These are phyloP conservation scores for Fusarium ramigenum DNA, from an alignment of 2,329 filamentous ascomycete species.

Conservation along the genomic window DNA sequence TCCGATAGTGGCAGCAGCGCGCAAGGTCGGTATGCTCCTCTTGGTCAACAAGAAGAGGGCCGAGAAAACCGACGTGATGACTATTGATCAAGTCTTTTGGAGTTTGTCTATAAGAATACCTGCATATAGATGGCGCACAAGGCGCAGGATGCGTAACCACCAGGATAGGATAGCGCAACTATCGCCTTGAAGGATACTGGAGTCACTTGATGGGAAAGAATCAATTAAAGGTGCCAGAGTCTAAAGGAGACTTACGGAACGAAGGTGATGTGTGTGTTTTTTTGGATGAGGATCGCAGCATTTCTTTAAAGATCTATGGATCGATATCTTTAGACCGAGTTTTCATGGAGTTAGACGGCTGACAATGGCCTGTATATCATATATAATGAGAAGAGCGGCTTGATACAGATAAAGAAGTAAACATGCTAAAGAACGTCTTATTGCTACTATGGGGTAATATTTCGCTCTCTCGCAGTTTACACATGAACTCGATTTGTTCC, in stretches of 20 bases:
- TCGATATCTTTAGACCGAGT: slow-evolving; percentile 34
- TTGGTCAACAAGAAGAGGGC: slow-evolving; percentile 54
- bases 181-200: slow-evolving; percentile 14
- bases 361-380: slow-evolving; percentile 22
- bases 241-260: slow-evolving; percentile 17
- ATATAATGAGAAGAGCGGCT: slow-evolving; percentile 23
- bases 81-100: slow-evolving; percentile 36
- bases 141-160: slow-evolving; percentile 24
- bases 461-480: neutral
- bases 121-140: slow-evolving; percentile 53
- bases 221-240: neutral
- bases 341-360: slow-evolving; percentile 30
- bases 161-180: slow-evolving; percentile 25
- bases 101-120: slow-evolving; percentile 42
- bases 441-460: neutral
- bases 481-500: neutral
- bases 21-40: slow-evolving; percentile 54
- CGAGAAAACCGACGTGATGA: slow-evolving; percentile 44
- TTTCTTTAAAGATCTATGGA: slow-evolving; percentile 21
- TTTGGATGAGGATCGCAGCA: slow-evolving; percentile 14
- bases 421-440: neutral
- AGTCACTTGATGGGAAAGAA: slow-evolving; percentile 18
- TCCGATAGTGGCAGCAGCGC: slow-evolving; percentile 51
- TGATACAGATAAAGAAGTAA: neutral
- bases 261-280: slow-evolving; percentile 15